Conservation (phyloP, 2,329 filamentous ascomycete genomes). For the Paracoccidioides brasiliensis region DNA sequence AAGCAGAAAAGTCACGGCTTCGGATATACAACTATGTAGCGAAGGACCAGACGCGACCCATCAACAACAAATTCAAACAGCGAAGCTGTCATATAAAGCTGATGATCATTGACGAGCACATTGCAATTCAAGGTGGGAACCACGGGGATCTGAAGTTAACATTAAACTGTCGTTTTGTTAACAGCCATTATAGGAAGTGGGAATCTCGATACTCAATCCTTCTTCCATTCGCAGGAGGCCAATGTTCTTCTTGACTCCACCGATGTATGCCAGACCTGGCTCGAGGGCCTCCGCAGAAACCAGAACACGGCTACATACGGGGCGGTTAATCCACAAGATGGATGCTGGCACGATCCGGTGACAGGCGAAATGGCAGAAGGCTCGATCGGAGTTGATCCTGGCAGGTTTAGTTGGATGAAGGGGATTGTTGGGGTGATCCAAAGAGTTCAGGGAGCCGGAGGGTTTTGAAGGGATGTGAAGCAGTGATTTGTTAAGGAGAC, state of each 20-base stretch:
- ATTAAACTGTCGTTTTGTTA: neutral
- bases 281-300: slow-evolving; percentile 47
- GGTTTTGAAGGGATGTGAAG: slow-evolving; percentile 30
- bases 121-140: slow-evolving; percentile 49
- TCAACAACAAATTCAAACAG: slow-evolving; percentile 52
- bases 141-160: neutral
- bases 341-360: slow-evolving; percentile 46
- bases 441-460: slow-evolving; percentile 43
- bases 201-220: slow-evolving; percentile 70
- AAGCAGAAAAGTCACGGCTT: slow-evolving; percentile 37
- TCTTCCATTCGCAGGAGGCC: slow-evolving; percentile 65
- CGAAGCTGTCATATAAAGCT: slow-evolving; percentile 66
- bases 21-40: slow-evolving; percentile 58
- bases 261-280: slow-evolving; percentile 49
- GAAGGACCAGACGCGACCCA: slow-evolving; percentile 56
- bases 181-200: slow-evolving; percentile 40
- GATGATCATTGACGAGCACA: slow-evolving; percentile 55
- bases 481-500: neutral
- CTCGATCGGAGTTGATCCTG: slow-evolving; percentile 41
- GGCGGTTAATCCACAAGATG: slow-evolving; percentile 40
- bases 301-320: slow-evolving; percentile 55
- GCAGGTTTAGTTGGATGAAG: slow-evolving; percentile 45
- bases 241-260: slow-evolving; percentile 61
- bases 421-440: slow-evolving; percentile 46
- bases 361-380: slow-evolving; percentile 36